Percentiles rank a stretch among this genome's conserved stretches.
These are phyloP conservation scores for Hypocreales sp. DNA, from an alignment of 2,329 filamentous ascomycete genomes.

Conservation along the genomic window DNA sequence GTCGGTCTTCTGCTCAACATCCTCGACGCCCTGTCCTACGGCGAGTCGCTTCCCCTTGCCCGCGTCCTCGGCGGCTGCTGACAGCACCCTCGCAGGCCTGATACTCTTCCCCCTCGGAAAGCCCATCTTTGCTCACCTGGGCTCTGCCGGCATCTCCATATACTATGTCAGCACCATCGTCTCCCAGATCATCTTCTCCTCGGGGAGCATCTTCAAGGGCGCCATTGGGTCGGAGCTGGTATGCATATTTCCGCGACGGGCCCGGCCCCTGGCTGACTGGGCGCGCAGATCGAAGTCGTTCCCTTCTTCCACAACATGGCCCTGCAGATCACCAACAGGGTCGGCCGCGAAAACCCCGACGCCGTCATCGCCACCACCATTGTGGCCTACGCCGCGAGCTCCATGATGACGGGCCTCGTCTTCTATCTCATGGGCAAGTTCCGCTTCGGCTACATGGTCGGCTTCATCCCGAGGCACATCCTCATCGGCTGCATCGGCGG, in stretches of 20 bases:
- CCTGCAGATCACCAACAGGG: constrained; percentile 60
- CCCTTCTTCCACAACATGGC: constrained; percentile 99
- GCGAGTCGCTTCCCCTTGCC: constrained; percentile 21
- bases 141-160: constrained; percentile 90
- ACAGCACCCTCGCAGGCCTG: constrained; percentile 43
- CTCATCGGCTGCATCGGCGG: constrained; percentile 94
- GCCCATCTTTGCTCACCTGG: constrained; percentile 70
- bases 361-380: constrained; percentile 91
- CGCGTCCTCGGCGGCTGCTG: not conserved
- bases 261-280: too few relatives aligned
- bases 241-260: too few relatives aligned
- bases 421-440: constrained; percentile 86
- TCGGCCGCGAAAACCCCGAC: constrained; percentile 68
- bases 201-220: constrained; percentile 75
- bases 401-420: constrained; percentile 75
- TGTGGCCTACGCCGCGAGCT: constrained; percentile 77
- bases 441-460: constrained; percentile 79
- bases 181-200: constrained; percentile 79
- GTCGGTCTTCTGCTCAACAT: constrained; percentile 84
- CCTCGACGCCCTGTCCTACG: constrained; percentile 87
- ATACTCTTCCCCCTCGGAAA: constrained; percentile 88
- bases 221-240: constrained; percentile 89
- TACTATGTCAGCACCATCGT: constrained; percentile 98
- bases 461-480: constrained; percentile 93
- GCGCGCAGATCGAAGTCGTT: constrained; percentile 78